These are phyloP conservation scores for Chaetomium olivaceum DNA, from an alignment of 2,329 filamentous ascomycete genomes.

Conservation along the genomic window DNA sequence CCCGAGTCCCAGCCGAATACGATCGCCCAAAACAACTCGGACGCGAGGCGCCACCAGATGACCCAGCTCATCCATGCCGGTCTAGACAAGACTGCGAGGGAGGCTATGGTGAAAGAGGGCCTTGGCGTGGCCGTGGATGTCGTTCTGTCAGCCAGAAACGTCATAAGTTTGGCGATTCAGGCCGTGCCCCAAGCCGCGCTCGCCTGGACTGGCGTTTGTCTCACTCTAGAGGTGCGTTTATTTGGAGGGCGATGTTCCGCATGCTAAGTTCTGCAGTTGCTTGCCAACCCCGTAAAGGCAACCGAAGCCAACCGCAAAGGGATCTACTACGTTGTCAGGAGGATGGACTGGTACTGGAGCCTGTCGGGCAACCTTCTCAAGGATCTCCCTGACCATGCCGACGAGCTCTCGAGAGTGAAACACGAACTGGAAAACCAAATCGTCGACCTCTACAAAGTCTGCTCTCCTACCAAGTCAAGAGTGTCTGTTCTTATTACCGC, in stretches of 20 bases:
- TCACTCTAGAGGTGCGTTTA: conserved; percentile 38
- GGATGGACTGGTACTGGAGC: conserved; percentile 44
- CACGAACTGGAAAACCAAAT: conserved; percentile 27
- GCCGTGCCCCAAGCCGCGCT: conserved; percentile 39
- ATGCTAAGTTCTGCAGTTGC: conserved; percentile 33
- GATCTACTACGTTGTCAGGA: conserved; percentile 40
- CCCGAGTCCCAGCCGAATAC: conserved; percentile 14
- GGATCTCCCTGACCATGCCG: conserved; percentile 29
- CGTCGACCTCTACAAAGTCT: conserved; percentile 42
- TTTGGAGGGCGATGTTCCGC: background rate
- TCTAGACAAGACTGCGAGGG: conserved; percentile 3
- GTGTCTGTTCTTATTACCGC: conserved; percentile 41
- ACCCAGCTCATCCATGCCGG: conserved; percentile 10
- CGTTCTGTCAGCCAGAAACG: background rate
- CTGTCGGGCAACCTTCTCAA: conserved; percentile 37
- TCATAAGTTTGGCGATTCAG: conserved; percentile 32
- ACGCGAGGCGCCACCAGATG: conserved; percentile 10
- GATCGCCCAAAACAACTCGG: conserved; percentile 10
- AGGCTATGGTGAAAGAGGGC: conserved; percentile 4
- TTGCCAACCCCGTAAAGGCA: conserved; percentile 36
- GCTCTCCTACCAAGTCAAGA: conserved; percentile 45
- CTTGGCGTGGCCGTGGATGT: conserved; percentile 5
- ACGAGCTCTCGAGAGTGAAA: background rate
- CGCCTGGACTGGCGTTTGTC: conserved; percentile 41
- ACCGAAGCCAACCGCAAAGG: conserved; percentile 37